Conservation (phyloP, 2,329 filamentous ascomycete genomes). For the Boeremia lycopersici region DNA sequence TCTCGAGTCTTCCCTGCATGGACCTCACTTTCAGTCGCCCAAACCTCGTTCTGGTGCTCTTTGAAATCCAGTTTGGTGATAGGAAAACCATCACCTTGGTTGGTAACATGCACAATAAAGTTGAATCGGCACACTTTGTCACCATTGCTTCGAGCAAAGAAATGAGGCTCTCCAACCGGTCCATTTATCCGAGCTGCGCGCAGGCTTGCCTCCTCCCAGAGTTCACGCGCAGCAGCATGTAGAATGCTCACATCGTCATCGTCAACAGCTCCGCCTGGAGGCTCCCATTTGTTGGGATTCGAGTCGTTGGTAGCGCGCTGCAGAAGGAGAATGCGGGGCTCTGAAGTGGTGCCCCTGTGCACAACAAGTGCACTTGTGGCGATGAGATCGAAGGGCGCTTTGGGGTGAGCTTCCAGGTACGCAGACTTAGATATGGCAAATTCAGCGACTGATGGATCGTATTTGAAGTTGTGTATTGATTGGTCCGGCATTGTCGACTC, state of each 20-base stretch:
- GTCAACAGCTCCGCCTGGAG: conserved; percentile 58
- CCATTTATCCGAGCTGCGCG: conserved; percentile 32
- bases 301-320: conserved; percentile 55
- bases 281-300: conserved; percentile 56
- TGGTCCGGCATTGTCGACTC: background rate
- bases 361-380: conserved; percentile 9
- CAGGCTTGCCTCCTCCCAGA: conserved; percentile 57
- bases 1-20: background rate
- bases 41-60: conserved; percentile 6
- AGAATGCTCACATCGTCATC: conserved; percentile 51
- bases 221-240: conserved; percentile 54
- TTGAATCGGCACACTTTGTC: background rate
- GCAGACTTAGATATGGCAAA: conserved; percentile 3
- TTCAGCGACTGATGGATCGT: background rate
- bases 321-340: conserved; percentile 51
- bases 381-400: background rate
- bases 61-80: background rate
- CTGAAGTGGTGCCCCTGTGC: background rate
- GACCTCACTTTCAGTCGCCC: conserved; percentile 4
- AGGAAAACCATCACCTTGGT: background rate
- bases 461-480: background rate
- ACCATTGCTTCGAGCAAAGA: conserved; percentile 14
- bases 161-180: conserved; percentile 4
- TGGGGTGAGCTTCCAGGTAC: background rate
- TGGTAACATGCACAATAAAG: background rate